phyloP scores from a whole-genome alignment of 1,284 basidiomycete genomes.

The Cutaneotrichosporon daszewskae region DNA sequence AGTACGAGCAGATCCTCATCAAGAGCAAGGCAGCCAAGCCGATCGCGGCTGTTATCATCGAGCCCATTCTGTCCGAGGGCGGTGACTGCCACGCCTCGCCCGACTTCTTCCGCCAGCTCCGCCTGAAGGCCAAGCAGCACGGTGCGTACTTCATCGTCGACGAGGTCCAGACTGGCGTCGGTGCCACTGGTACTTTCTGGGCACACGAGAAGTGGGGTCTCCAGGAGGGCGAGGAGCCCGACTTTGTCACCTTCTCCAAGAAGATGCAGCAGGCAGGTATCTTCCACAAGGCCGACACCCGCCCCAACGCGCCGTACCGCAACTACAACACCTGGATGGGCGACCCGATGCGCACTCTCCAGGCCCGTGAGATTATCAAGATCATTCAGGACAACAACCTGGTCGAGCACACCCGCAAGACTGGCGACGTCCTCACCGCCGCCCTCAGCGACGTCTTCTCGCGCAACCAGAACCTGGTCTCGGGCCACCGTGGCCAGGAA shows the following conservation, averaged over 20 bases:
- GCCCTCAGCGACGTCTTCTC: slow-evolving; percentile 36
- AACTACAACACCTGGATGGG: slow-evolving; percentile 49
- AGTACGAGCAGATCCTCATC: slow-evolving; percentile 39
- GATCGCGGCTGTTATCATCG: slow-evolving; percentile 55
- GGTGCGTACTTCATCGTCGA: slow-evolving; percentile 54
- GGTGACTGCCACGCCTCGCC: slow-evolving; percentile 55
- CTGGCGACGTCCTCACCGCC: slow-evolving; percentile 44
- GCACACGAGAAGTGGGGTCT: slow-evolving; percentile 56
- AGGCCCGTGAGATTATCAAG: slow-evolving; percentile 52
- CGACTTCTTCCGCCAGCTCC: slow-evolving; percentile 52
- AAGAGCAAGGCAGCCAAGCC: slow-evolving; percentile 46
- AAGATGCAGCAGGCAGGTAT: slow-evolving; percentile 53
- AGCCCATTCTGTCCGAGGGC: slow-evolving; percentile 56
- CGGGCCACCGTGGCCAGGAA: slow-evolving; percentile 50
- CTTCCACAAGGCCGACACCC: slow-evolving; percentile 52
- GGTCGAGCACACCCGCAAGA: slow-evolving; percentile 41
- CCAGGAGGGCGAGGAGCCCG: slow-evolving; percentile 46
- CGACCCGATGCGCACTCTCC: slow-evolving; percentile 52
- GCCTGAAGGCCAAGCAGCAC: slow-evolving; percentile 50
- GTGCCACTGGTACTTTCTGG: slow-evolving; percentile 56
- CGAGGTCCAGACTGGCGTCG: slow-evolving; percentile 54
- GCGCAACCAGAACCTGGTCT: slow-evolving; percentile 27
- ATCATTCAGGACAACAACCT: slow-evolving; percentile 48
- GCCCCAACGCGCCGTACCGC: slow-evolving; percentile 51
- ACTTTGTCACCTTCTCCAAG: slow-evolving; percentile 55